A percentile compares a stretch with the other conserved stretches of the same genome.
These are phyloP conservation scores for Chlorella sp. DNA, from an alignment of 139 green algal genomes.

Conservation along the genomic window DNA sequence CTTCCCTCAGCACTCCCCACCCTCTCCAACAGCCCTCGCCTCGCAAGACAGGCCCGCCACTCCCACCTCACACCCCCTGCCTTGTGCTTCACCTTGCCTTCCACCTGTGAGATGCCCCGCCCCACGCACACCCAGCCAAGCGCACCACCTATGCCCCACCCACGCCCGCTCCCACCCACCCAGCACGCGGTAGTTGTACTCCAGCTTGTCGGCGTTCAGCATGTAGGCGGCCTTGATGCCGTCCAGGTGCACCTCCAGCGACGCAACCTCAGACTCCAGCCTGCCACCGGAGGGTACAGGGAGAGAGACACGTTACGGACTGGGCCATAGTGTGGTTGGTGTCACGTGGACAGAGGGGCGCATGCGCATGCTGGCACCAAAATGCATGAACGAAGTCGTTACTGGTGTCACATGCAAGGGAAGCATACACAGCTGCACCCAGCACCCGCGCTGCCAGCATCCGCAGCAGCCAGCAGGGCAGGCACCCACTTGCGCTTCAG, in stretches of 20 bases:
- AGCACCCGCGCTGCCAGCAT: background rate
- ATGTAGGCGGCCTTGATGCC: background rate
- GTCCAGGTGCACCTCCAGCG: constrained; percentile 32
- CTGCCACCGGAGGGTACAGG: background rate
- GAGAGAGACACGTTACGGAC: background rate
- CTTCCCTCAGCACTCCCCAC: too few species aligned
- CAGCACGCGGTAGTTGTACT: constrained; percentile 49
- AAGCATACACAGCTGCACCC: background rate
- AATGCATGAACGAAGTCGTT: too few species aligned
- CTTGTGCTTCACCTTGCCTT: too few species aligned
- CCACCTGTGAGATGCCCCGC: too few species aligned
- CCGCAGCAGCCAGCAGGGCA: background rate
- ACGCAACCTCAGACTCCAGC: constrained; percentile 29
- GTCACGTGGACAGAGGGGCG: background rate
- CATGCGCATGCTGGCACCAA: background rate
- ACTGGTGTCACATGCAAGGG: background rate
- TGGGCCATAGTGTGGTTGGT: background rate
- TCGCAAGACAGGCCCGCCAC: background rate
- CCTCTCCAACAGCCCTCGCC: background rate
- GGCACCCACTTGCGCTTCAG: constrained; percentile 29
- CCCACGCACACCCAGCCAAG: too few species aligned
- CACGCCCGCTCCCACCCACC: background rate
- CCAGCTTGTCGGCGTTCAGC: constrained; percentile 42
- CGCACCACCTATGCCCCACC: too few species aligned
- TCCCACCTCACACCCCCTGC: background rate